Evolutionary conservation across 2,329 filamentous ascomycete genomes (phyloP).

Genomic region (Diaporthe sp.): DNA sequence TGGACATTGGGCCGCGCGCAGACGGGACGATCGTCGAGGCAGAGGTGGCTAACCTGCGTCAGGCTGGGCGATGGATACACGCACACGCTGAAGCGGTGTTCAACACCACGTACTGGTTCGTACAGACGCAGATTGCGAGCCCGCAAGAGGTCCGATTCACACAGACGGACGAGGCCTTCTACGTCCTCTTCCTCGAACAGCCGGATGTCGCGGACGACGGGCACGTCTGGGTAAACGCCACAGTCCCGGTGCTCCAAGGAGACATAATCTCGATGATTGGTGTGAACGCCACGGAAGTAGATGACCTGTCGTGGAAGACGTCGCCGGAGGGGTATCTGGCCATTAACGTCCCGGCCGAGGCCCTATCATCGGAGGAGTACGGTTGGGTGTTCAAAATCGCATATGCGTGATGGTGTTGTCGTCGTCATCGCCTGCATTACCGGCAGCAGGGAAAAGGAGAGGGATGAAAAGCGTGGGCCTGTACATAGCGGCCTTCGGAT

Average conservation of each 20-base stretch:
- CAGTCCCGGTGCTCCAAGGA: constrained; percentile 56
- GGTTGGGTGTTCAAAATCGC: constrained; percentile 58
- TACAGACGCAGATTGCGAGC: constrained; percentile 54
- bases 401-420: constrained; percentile 41
- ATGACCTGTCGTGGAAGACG: constrained; percentile 28
- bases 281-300: constrained; percentile 31
- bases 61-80: constrained; percentile 67
- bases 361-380: constrained; percentile 50
- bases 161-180: constrained; percentile 59
- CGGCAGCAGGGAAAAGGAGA: background rate
- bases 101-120: constrained; percentile 67
- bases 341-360: constrained; percentile 48
- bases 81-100: constrained; percentile 68
- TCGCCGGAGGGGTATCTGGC: constrained; percentile 43
- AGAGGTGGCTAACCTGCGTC: constrained; percentile 60
- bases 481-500: constrained; percentile 18
- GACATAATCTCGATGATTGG: constrained; percentile 60
- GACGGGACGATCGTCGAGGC: constrained; percentile 65
- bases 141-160: constrained; percentile 57
- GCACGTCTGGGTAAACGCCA: constrained; percentile 52
- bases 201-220: constrained; percentile 47
- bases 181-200: constrained; percentile 54
- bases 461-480: background rate
- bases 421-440: background rate
- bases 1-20: constrained; percentile 68